Evolutionary conservation across 2,329 filamentous ascomycete genomes (phyloP).

Genomic region (Ustilaginoidea virens): DNA sequence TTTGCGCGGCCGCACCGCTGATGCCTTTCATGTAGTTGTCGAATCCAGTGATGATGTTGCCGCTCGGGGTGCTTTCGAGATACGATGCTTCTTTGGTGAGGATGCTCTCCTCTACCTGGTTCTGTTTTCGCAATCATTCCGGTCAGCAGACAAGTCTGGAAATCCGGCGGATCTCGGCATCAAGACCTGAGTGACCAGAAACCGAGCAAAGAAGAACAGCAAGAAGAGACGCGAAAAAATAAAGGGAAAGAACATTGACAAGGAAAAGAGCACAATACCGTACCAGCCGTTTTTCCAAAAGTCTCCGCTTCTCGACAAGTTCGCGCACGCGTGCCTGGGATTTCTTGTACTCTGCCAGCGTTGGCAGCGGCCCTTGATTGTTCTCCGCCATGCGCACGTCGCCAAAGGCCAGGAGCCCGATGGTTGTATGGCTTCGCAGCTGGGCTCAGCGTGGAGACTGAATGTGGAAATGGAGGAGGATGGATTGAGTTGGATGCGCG

Average conservation of each 20-base stretch:
- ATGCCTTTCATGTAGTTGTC: slow-evolving; percentile 95
- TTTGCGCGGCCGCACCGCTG: slow-evolving; percentile 43
- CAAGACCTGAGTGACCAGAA: too few relatives aligned
- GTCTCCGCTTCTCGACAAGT: slow-evolving; percentile 27
- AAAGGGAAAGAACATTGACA: too few relatives aligned
- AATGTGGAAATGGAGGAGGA: neutral
- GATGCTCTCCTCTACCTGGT: slow-evolving; percentile 59
- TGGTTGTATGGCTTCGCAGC: too few relatives aligned
- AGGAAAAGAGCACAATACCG: too few relatives aligned
- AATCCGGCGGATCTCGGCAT: too few relatives aligned
- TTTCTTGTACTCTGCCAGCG: slow-evolving; percentile 33
- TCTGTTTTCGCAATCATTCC: slow-evolving; percentile 23
- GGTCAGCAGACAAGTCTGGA: too few relatives aligned
- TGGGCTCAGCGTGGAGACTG: too few relatives aligned
- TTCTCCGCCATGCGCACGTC: slow-evolving; percentile 20
- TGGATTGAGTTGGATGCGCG: neutral
- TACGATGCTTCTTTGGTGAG: slow-evolving; percentile 73
- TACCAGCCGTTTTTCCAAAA: slow-evolving; percentile 23
- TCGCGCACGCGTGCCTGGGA: slow-evolving; percentile 32
- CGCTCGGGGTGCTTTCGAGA: slow-evolving; percentile 73
- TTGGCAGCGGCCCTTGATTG: slow-evolving; percentile 18
- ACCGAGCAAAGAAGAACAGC: too few relatives aligned
- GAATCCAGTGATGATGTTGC: slow-evolving; percentile 96
- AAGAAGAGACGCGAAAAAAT: too few relatives aligned
- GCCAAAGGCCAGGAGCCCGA: too few relatives aligned